These are phyloP conservation scores for Vigna trinervia DNA, from an alignment of 306 rosid genomes.

Conservation along the genomic window DNA sequence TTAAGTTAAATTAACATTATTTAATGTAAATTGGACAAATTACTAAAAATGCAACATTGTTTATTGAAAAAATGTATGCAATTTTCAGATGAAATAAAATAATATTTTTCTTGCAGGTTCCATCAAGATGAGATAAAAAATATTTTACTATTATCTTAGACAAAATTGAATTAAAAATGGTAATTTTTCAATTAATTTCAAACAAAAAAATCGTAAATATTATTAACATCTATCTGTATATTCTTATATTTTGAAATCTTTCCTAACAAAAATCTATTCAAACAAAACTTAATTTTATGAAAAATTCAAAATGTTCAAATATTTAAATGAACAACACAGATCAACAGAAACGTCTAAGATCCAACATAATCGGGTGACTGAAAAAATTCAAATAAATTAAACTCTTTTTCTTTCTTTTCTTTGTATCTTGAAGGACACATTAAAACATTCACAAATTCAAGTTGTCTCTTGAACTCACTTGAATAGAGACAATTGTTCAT, in stretches of 20 bases:
- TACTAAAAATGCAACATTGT: not conserved
- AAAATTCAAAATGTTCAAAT: not conserved
- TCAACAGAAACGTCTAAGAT: not conserved
- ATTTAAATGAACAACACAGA: not conserved
- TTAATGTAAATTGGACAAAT: not conserved
- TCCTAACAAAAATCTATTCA: not conserved
- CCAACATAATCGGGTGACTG: not conserved
- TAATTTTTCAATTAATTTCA: not conserved
- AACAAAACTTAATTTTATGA: not conserved
- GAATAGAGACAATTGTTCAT: not conserved
- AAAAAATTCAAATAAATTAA: not conserved
- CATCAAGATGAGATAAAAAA: not conserved
- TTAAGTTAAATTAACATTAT: not conserved
- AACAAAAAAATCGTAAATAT: not conserved
- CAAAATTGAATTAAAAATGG: not conserved
- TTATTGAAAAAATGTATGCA: not conserved
- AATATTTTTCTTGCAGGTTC: not conserved
- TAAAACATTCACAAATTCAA: not conserved
- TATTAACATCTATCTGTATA: not conserved
- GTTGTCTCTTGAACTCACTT: not conserved
- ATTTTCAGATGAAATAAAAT: not conserved
- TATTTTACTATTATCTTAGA: not conserved
- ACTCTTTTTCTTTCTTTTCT: too few relatives aligned
- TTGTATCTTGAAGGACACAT: not conserved
- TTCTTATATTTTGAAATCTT: not conserved